A percentile compares a stretch with the other conserved stretches of the same genome.
Evolutionary conservation across 371 early-diverging fungal genomes (phyloP).

Genomic region (Mortierella sp.): DNA sequence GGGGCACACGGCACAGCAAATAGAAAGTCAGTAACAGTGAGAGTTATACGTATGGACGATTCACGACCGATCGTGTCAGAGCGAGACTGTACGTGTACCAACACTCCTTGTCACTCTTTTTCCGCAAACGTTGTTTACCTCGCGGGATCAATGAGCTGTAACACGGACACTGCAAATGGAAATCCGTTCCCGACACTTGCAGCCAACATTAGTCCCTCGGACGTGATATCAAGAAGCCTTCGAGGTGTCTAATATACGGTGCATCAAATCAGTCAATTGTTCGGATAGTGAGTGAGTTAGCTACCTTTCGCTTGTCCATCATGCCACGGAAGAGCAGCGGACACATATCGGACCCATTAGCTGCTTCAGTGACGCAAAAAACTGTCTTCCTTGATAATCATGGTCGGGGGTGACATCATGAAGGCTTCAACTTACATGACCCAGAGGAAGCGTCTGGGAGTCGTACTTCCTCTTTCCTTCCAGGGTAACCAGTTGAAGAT

Average conservation of each 20-base stretch:
- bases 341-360: not conserved
- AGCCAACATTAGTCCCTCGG: constrained; percentile 27
- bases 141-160: constrained; percentile 36
- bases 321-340: not conserved
- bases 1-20: not conserved
- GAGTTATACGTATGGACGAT: no score
- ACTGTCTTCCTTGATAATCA: not conserved
- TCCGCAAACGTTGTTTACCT: constrained; percentile 12
- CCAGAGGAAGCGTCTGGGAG: constrained; percentile 21
- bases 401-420: no score
- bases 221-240: constrained; percentile 39
- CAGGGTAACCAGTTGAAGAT: constrained; percentile 36
- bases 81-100: no score
- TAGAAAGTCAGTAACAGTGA: not conserved
- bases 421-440: constrained; percentile 23
- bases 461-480: constrained; percentile 27
- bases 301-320: not conserved
- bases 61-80: no score
- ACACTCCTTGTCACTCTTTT: not conserved
- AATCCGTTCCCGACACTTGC: constrained; percentile 39
- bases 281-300: not conserved
- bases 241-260: constrained; percentile 33
- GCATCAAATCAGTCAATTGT: not conserved
- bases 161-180: constrained; percentile 31
- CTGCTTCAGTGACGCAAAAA: not conserved